These are phyloP conservation scores for Triticum dicoccoides DNA, from an alignment of 176 grass and related monocot genomes.

Conservation along the genomic window DNA sequence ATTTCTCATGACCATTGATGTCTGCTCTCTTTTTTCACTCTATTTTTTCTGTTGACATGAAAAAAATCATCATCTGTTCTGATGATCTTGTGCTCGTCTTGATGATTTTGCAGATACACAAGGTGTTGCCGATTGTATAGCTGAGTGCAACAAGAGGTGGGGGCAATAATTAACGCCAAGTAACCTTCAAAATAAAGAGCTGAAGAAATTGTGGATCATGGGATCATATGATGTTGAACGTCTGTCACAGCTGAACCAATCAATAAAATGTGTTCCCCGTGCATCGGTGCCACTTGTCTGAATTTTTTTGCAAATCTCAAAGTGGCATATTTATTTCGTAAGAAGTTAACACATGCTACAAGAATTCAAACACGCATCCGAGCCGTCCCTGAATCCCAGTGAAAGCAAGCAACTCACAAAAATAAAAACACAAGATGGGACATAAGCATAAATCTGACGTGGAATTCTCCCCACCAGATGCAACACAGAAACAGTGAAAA, in stretches of 20 bases:
- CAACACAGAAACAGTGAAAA: background rate
- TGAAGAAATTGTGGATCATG: background rate
- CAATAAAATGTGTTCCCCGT: background rate
- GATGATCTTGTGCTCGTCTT: background rate
- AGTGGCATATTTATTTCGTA: background rate
- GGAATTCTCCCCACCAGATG: background rate
- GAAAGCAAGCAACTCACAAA: background rate
- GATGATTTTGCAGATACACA: background rate
- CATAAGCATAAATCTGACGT: background rate
- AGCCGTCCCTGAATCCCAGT: background rate
- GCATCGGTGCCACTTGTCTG: background rate
- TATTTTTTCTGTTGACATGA: background rate
- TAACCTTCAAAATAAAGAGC: background rate
- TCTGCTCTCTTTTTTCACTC: background rate
- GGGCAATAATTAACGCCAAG: background rate
- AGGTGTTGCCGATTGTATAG: background rate
- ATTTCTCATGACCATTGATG: background rate
- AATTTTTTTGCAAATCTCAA: background rate
- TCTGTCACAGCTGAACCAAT: background rate
- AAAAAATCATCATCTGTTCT: background rate
- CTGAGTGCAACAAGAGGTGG: background rate
- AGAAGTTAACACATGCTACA: background rate
- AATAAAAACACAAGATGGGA: background rate
- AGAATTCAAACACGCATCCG: background rate
- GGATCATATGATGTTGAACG: background rate